Evolutionary conservation across 371 early-diverging fungal genomes (phyloP).

Genomic region (Saksenaea vasiformis): DNA sequence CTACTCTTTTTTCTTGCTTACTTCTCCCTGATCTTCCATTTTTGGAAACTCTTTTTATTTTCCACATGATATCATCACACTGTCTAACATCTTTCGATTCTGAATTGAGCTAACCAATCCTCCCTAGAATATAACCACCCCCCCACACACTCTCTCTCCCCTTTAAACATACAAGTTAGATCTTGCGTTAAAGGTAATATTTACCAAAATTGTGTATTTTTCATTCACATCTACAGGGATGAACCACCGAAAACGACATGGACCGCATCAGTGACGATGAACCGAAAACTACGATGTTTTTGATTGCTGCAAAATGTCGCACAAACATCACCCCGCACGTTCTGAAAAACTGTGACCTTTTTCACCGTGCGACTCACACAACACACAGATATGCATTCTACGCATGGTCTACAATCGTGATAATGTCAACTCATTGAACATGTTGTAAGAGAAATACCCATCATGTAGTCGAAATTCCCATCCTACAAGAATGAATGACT

Average conservation of each 20-base stretch:
- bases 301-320: not conserved
- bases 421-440: not conserved
- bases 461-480: not conserved
- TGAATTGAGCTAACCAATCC: not conserved
- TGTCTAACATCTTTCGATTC: not conserved
- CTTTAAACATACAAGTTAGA: not conserved
- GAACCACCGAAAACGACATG: not conserved
- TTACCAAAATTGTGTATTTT: slow-evolving; percentile 1
- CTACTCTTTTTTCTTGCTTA: not conserved
- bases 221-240: not conserved
- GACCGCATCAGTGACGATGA: not conserved
- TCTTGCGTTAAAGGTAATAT: slow-evolving; percentile 6
- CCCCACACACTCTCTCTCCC: not conserved
- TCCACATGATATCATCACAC: slow-evolving; percentile 5
- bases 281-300: not conserved
- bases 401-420: not conserved
- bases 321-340: slow-evolving; percentile 1
- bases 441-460: not conserved
- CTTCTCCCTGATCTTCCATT: not conserved
- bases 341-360: slow-evolving; percentile 3
- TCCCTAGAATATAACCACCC: not conserved
- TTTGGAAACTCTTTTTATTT: not conserved
- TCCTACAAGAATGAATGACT: not conserved
- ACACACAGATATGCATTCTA: not conserved
- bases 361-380: not conserved